Conservation (phyloP, 441 rosid species). For the Populus tomentosa region DNA sequence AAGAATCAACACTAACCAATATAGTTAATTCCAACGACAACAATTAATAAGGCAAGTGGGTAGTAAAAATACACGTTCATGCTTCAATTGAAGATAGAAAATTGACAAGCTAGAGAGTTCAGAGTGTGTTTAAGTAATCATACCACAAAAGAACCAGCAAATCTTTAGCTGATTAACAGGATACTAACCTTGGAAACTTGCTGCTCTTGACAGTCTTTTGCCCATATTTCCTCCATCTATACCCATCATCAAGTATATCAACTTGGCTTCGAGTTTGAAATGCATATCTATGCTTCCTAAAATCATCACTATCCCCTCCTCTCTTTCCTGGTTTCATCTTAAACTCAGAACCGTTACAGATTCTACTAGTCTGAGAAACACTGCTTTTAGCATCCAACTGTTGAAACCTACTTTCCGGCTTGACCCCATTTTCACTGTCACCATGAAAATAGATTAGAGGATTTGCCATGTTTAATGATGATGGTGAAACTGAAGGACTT, state of each 20-base stretch:
- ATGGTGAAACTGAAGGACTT: conserved; percentile 15
- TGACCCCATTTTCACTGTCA: conserved; percentile 2
- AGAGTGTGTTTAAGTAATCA: not conserved
- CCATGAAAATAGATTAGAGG: not conserved
- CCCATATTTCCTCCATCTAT: conserved; percentile 52
- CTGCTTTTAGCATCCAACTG: not conserved
- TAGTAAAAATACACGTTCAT: no score
- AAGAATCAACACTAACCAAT: not conserved
- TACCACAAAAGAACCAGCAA: not conserved
- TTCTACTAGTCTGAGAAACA: conserved; percentile 6
- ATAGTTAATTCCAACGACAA: not conserved
- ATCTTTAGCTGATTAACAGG: not conserved
- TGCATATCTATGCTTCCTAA: conserved; percentile 35
- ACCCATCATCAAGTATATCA: conserved; percentile 46
- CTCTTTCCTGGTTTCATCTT: conserved; percentile 8
- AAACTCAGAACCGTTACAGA: conserved; percentile 6
- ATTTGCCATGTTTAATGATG: conserved; percentile 8
- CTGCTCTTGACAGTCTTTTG: conserved; percentile 47
- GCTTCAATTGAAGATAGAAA: no score
- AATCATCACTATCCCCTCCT: conserved; percentile 18
- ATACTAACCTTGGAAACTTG: conserved; percentile 44
- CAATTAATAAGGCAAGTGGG: not conserved
- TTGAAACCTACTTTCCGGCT: not conserved
- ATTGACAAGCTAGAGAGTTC: not conserved
- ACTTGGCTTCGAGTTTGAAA: conserved; percentile 51